Conservation (phyloP, 2,329 filamentous ascomycete species). For the Colletotrichum viniferum region DNA sequence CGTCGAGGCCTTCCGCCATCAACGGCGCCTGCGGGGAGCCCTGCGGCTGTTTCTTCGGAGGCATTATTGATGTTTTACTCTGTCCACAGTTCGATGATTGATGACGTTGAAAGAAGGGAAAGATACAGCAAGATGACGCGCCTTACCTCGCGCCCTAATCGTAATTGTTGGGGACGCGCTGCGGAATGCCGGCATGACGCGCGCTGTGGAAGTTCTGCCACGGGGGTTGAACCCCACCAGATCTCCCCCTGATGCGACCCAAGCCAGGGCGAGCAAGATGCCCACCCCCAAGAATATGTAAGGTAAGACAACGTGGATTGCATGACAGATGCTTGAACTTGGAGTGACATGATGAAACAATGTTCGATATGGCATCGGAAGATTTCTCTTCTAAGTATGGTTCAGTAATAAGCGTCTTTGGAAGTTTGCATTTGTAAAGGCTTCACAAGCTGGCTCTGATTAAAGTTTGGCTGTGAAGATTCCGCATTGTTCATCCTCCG, state of each 20-base stretch:
- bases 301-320: background rate
- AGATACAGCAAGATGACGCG: background rate
- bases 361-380: background rate
- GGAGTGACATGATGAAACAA: background rate
- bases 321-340: background rate
- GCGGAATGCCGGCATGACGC: background rate
- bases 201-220: background rate
- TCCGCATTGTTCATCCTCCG: background rate
- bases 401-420: background rate
- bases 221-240: background rate
- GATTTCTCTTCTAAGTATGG: background rate
- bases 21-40: background rate
- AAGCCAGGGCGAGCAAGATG: background rate
- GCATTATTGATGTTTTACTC: background rate
- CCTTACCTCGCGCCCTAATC: background rate
- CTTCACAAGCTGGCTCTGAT: background rate
- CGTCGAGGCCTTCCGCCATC: slow-evolving; percentile 14
- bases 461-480: background rate
- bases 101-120: background rate
- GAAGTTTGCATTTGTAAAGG: background rate
- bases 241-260: background rate
- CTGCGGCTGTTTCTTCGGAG: background rate
- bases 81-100: background rate
- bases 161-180: background rate
- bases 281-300: background rate